Base-by-base conservation (phyloP, 345 rosid genomes). In the Hirschfeldia incana region DNA sequence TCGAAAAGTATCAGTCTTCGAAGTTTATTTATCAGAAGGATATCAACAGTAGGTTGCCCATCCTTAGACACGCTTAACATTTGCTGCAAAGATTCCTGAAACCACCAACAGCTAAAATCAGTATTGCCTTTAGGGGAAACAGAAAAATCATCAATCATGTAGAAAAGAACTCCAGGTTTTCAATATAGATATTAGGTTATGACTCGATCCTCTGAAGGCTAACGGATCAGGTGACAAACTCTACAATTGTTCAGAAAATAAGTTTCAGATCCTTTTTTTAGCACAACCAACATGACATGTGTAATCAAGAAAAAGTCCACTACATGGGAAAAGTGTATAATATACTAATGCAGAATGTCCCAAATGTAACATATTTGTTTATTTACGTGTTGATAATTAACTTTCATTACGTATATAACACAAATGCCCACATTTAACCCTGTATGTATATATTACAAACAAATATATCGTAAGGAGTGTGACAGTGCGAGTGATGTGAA, bases 11-110 rank as follows among this genome's bases (percentile, higher is more conserved):
- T 81, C 87, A 89, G 89, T 75, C 98, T 85, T 81, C 89, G 87
- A 76, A 95, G 78, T 77, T 83, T 89, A 69, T 95, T 93, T 69
- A 95, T 78, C 86, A 91, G 92, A 66, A 95, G 94, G 78, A 95
- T 89, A 81, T 95, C 97, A 81, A 87, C 72, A 46, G 83, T 80
- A 78, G 88, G 89, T 82, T 85, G 88, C 69, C 90, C 89, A 39
- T 77, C 77, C 79, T 83, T 90, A 68, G 26, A 70, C 67, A 81
- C 86, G 78, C 79, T 70, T 74, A 90, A 73, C 37, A 77, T 76
- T 83, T 86, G 88, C 67, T 61, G 86, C 33, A 91, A 78, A 16
- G 83, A 88, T 53, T 87, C 99, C 97, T 90, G 76, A 83, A 83
- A 49, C 9, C 70, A 33, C 44, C 12, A 71, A 71, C 73, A 76